Conservation (phyloP, 2,329 filamentous ascomycete species). For the Stagonosporopsis cucurbitacearum region DNA sequence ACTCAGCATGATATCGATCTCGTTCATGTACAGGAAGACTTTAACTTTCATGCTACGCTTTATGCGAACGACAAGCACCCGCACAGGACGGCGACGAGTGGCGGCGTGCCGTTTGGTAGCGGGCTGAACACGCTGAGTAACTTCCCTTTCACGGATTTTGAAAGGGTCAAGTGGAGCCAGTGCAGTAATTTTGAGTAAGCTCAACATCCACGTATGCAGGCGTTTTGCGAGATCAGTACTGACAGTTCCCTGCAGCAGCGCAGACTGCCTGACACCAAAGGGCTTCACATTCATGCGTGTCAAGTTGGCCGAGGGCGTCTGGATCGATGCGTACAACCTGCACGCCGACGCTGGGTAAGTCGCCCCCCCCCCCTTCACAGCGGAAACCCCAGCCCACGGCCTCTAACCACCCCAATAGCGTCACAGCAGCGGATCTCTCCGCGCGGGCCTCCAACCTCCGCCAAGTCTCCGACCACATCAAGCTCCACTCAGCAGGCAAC, state of each 20-base stretch:
- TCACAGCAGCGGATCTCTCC: conserved; percentile 57
- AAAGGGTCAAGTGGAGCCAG: conserved; percentile 64
- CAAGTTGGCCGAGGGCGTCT: conserved; percentile 60
- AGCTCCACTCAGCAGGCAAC: conserved; percentile 63
- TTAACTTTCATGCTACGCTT: conserved; percentile 69
- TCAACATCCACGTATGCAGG: background rate
- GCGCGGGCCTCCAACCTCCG: conserved; percentile 66
- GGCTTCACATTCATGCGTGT: conserved; percentile 72
- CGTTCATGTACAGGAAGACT: conserved; percentile 72
- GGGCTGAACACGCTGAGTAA: conserved; percentile 70
- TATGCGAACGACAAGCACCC: conserved; percentile 67
- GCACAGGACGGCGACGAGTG: conserved; percentile 68
- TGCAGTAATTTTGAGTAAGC: conserved; percentile 57
- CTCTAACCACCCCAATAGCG: conserved; percentile 33
- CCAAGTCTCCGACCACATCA: conserved; percentile 66
- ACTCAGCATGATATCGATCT: conserved; percentile 65
- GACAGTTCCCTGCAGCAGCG: conserved; percentile 45
- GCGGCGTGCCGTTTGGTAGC: conserved; percentile 67
- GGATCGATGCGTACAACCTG: conserved; percentile 70
- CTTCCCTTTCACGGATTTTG: conserved; percentile 62
- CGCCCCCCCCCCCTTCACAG: background rate
- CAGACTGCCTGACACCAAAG: conserved; percentile 72
- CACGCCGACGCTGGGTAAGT: conserved; percentile 68
- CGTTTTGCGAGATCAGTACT: background rate
- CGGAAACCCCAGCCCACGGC: background rate